Conservation (phyloP, 345 rosid species). For the Corymbia maculata region DNA sequence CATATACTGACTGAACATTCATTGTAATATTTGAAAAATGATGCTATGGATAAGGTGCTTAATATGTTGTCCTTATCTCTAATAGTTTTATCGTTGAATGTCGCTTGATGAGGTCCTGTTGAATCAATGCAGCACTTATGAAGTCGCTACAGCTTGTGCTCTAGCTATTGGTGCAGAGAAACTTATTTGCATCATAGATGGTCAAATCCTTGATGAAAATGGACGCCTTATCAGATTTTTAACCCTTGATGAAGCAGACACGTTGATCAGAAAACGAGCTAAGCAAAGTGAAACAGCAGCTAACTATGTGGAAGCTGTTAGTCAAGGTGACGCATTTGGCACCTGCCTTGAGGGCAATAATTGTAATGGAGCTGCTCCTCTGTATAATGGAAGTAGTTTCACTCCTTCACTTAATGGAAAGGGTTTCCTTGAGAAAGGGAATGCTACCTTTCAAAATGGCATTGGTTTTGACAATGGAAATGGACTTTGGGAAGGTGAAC, state of each 20-base stretch:
- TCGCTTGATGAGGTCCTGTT: not conserved
- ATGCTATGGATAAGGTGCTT: not conserved
- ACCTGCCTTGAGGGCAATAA: conserved; percentile 23
- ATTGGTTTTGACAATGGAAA: conserved; percentile 84
- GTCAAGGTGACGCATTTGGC: conserved; percentile 24
- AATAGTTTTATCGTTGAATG: not conserved
- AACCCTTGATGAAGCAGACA: conserved; percentile 89
- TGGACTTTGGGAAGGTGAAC: conserved; percentile 76
- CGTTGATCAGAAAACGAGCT: conserved; percentile 67
- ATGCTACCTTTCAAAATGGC: conserved; percentile 66
- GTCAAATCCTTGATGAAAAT: conserved; percentile 80
- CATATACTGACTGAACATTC: not conserved
- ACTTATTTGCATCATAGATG: conserved; percentile 87
- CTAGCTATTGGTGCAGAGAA: conserved; percentile 91
- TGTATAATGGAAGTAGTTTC: conserved; percentile 11
- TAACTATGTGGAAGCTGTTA: conserved; percentile 82
- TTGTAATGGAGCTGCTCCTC: conserved; percentile 25
- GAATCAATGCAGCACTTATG: conserved; percentile 64
- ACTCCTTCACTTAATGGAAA: conserved; percentile 26
- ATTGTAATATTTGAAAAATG: not conserved
- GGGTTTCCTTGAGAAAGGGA: conserved; percentile 17
- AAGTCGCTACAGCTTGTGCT: conserved; percentile 99
- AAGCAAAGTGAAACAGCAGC: conserved; percentile 92
- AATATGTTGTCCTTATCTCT: not conserved
- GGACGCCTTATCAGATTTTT: conserved; percentile 80